phyloP scores from a whole-genome alignment of 345 rosid genomes.

The Salix purpurea region DNA sequence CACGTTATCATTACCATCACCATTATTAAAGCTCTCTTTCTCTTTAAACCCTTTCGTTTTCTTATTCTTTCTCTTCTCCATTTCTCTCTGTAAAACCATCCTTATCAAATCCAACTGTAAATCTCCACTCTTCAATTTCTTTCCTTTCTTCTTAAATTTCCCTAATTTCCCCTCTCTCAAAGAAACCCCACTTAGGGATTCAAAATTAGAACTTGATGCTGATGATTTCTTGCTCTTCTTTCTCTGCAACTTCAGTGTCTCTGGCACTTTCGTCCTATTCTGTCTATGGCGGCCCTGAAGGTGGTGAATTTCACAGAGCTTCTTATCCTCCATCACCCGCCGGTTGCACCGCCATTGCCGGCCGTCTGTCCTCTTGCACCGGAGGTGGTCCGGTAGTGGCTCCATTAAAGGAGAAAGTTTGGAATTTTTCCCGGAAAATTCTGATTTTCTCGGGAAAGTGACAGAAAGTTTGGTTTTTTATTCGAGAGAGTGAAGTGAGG shows the following conservation, averaged over 20 bases:
- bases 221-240: constrained; percentile 26
- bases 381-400: constrained; percentile 64
- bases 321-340: constrained; percentile 67
- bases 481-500: not conserved
- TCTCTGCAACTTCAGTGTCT: constrained; percentile 56
- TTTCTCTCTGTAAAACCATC: constrained; percentile 78
- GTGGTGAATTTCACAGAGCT: constrained; percentile 78
- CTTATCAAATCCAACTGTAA: constrained; percentile 68
- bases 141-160: constrained; percentile 19
- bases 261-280: constrained; percentile 55
- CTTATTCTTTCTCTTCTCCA: constrained; percentile 51
- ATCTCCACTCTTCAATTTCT: constrained; percentile 41
- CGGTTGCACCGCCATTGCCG: constrained; percentile 87
- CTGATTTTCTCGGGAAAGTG: constrained; percentile 15
- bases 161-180: constrained; percentile 19
- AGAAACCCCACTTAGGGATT: too few relatives aligned
- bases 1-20: constrained; percentile 21
- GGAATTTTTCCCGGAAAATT: constrained; percentile 19
- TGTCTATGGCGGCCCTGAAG: constrained; percentile 61
- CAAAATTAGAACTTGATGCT: too few relatives aligned
- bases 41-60: constrained; percentile 2
- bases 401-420: constrained; percentile 14
- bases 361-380: constrained; percentile 91
- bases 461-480: not conserved
- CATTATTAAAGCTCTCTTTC: constrained; percentile 11